A percentile compares a stretch with the other conserved stretches of the same genome.
phyloP scores from a whole-genome alignment of 2,329 filamentous ascomycete genomes.

The Ophiosphaerella narmari region DNA sequence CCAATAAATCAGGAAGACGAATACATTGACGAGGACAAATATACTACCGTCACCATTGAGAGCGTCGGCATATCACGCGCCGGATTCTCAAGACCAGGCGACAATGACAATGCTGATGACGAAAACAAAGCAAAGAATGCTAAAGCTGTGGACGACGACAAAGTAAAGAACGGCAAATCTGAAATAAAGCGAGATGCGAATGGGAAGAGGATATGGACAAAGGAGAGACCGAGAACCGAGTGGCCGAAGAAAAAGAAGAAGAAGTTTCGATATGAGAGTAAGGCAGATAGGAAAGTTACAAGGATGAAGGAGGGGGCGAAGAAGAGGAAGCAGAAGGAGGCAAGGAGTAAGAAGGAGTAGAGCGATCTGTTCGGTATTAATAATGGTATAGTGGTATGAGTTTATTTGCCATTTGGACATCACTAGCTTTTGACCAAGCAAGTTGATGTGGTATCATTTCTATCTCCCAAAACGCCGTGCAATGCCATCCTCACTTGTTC shows the following conservation, averaged over 20 bases:
- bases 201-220: conserved; percentile 55
- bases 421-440: too few species aligned
- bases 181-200: conserved; percentile 31
- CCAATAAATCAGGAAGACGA: conserved; percentile 82
- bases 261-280: conserved; percentile 90
- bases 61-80: conserved; percentile 79
- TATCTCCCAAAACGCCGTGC: too few species aligned
- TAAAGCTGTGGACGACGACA: conserved; percentile 38
- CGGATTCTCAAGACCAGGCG: conserved; percentile 65
- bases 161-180: conserved; percentile 49
- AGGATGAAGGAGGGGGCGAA: conserved; percentile 66
- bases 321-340: conserved; percentile 72
- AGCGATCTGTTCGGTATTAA: not conserved
- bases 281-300: conserved; percentile 47
- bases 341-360: conserved; percentile 44
- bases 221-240: conserved; percentile 55
- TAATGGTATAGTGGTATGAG: too few species aligned
- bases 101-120: conserved; percentile 24
- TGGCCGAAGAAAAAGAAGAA: conserved; percentile 79
- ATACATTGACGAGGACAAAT: conserved; percentile 95
- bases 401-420: too few species aligned
- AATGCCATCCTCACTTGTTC: too few species aligned
- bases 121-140: conserved; percentile 27
- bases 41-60: conserved; percentile 92
- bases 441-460: too few species aligned